Percentiles rank a stretch among this genome's conserved stretches.
Evolutionary conservation across 139 green algal genomes (phyloP).

Genomic region (Chlamydomonas incerta): DNA sequence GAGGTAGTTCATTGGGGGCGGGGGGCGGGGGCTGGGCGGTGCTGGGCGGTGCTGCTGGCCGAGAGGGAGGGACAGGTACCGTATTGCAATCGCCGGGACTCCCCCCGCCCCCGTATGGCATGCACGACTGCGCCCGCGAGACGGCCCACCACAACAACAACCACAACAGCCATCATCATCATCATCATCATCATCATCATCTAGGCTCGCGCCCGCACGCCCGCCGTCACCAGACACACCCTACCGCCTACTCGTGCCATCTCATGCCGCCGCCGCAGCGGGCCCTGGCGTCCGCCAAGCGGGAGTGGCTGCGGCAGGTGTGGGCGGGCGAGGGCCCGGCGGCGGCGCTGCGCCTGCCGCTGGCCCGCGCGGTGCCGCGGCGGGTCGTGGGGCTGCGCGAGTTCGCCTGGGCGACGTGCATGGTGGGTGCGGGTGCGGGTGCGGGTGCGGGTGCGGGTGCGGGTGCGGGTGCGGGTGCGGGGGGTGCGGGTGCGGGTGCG

Average conservation of each 20-base stretch:
- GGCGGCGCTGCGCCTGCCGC: not conserved
- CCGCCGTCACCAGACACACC: not conserved
- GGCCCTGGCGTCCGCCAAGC: not conserved
- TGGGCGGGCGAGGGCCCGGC: constrained; percentile 4
- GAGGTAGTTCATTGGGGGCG: not conserved
- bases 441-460: not conserved
- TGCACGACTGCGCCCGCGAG: too few relatives aligned
- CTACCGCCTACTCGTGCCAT: not conserved
- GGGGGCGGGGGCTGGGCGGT: not conserved
- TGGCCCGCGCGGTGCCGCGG: constrained; percentile 26
- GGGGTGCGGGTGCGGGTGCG: too few relatives aligned
- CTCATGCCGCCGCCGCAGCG: not conserved
- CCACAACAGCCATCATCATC: too few relatives aligned
- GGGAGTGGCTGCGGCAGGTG: constrained; percentile 23
- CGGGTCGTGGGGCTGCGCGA: not conserved
- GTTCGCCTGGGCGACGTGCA: constrained; percentile 39
- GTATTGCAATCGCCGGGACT: too few relatives aligned
- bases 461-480: not conserved
- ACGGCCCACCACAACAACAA: too few relatives aligned
- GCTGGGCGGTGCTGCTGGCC: not conserved
- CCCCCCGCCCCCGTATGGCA: too few relatives aligned
- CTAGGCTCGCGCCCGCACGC: too few relatives aligned
- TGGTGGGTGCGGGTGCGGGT: constrained; percentile 4
- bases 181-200: too few relatives aligned
- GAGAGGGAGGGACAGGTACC: too few relatives aligned